Percentiles rank a stretch among this genome's conserved stretches.
Evolutionary conservation across 129 eudicot species (phyloP).

Genomic region (Cynara cardunculus): DNA sequence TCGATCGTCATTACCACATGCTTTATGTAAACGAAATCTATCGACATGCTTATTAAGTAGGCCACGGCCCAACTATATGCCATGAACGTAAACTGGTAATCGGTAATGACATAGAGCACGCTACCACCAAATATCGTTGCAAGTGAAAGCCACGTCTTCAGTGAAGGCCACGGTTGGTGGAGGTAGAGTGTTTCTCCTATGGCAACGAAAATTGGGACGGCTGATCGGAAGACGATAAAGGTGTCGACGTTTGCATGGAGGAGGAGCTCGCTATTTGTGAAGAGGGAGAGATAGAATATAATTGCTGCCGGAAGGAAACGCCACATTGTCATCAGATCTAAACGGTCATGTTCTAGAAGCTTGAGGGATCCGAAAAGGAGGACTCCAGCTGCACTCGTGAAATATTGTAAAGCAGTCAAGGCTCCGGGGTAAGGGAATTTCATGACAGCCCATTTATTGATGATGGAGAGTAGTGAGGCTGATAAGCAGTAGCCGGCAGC

Average conservation of each 20-base stretch:
- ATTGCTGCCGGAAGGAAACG: slow-evolving; percentile 85
- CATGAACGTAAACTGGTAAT: slow-evolving; percentile 89
- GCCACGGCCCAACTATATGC: slow-evolving; percentile 97
- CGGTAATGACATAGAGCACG: slow-evolving; percentile 77
- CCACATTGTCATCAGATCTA: slow-evolving; percentile 85
- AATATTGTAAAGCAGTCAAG: slow-evolving; percentile 88
- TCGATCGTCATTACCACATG: slow-evolving; percentile 99
- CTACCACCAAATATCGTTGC: slow-evolving; percentile 89
- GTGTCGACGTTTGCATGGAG: slow-evolving; percentile 99
- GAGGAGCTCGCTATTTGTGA: slow-evolving; percentile 96
- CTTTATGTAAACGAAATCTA: slow-evolving; percentile 96
- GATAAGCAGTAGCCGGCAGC: slow-evolving; percentile 96
- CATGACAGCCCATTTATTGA: slow-evolving; percentile 99
- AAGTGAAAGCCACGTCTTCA: slow-evolving; percentile 85
- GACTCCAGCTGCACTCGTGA: slow-evolving; percentile 92
- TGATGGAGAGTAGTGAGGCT: slow-evolving; percentile 90
- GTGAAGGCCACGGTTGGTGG: slow-evolving; percentile 94
- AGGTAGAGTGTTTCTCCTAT: slow-evolving; percentile 86
- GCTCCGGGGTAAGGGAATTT: slow-evolving; percentile 98
- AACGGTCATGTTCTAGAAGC: slow-evolving; percentile 71
- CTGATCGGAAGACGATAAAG: slow-evolving; percentile 87
- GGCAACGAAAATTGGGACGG: slow-evolving; percentile 93
- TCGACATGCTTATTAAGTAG: slow-evolving; percentile 88
- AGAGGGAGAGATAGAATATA: slow-evolving; percentile 85
- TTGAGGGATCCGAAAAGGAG: slow-evolving; percentile 61